Conservation (phyloP, 2,329 filamentous ascomycete species). For the Fusarium sp. region DNA sequence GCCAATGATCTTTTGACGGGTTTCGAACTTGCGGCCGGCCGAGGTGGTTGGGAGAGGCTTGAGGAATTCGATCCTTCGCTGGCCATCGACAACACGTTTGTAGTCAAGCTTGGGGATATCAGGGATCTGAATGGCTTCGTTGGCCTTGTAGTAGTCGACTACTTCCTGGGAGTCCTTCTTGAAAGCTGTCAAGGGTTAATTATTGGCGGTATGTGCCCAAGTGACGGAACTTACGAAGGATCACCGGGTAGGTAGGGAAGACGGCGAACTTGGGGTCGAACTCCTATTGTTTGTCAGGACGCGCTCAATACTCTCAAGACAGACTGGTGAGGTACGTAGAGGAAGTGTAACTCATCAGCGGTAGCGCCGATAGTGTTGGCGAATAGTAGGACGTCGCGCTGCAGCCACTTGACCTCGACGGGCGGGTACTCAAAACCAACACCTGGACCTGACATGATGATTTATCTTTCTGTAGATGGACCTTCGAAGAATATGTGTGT, state of each 20-base stretch:
- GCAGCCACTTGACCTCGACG: conserved; percentile 6
- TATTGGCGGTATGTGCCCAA: not conserved
- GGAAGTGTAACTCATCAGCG: conserved; percentile 11
- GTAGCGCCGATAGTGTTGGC: conserved; percentile 20
- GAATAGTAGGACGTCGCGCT: conserved; percentile 17
- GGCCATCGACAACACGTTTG: conserved; percentile 58
- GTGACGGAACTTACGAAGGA: conserved; percentile 47
- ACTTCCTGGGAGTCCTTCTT: conserved; percentile 62
- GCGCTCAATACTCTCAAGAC: conserved; percentile 56
- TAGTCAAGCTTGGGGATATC: conserved; percentile 58
- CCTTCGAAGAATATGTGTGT: not conserved
- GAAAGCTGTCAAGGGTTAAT: conserved; percentile 49
- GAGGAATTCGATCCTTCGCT: conserved; percentile 57
- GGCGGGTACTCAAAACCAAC: conserved; percentile 22
- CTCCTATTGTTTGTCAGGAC: conserved; percentile 57
- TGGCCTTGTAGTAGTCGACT: conserved; percentile 56
- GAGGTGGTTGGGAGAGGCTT: conserved; percentile 54
- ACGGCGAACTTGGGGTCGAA: conserved; percentile 58
- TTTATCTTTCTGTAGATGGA: not conserved
- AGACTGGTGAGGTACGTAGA: not conserved
- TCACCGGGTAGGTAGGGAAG: conserved; percentile 63
- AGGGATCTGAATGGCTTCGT: conserved; percentile 54
- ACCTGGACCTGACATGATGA: conserved; percentile 13
- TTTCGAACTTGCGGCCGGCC: conserved; percentile 55
- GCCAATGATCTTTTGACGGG: conserved; percentile 57